phyloP scores from a whole-genome alignment of 495 filamentous ascomycete species.

The Hypoxylon fragiforme region DNA sequence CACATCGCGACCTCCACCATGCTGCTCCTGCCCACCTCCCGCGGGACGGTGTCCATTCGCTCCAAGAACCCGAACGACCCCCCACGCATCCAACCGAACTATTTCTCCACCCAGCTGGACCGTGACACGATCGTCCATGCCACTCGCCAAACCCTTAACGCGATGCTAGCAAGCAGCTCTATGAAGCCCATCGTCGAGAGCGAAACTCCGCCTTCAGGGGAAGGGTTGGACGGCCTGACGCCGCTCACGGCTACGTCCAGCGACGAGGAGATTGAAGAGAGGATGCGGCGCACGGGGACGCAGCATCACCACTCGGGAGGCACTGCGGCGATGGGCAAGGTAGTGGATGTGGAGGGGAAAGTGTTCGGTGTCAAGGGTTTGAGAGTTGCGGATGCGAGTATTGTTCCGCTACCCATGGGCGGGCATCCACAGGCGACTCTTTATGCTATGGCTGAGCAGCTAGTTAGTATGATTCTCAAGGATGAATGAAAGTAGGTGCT shows the following conservation, averaged over 20 bases:
- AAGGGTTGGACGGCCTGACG: background rate
- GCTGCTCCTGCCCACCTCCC: slow-evolving; percentile 39
- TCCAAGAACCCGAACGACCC: slow-evolving; percentile 24
- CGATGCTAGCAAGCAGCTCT: slow-evolving; percentile 2
- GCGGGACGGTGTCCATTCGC: slow-evolving; percentile 42
- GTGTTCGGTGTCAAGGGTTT: slow-evolving; percentile 38
- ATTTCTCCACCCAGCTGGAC: slow-evolving; percentile 40
- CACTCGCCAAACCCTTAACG: slow-evolving; percentile 1
- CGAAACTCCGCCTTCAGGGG: slow-evolving; percentile 2
- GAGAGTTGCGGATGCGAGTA: slow-evolving; percentile 46
- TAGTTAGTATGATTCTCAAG: background rate
- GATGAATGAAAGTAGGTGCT: background rate
- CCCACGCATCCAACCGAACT: slow-evolving; percentile 45
- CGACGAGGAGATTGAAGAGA: slow-evolving; percentile 6
- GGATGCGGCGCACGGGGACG: slow-evolving; percentile 1
- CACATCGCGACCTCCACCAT: slow-evolving; percentile 38
- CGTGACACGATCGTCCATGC: slow-evolving; percentile 4
- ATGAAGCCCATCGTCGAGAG: slow-evolving; percentile 11
- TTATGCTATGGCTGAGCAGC: slow-evolving; percentile 22
- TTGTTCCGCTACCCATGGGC: slow-evolving; percentile 36
- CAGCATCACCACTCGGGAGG: slow-evolving; percentile 10
- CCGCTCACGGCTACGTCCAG: slow-evolving; percentile 1
- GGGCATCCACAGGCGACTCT: slow-evolving; percentile 15
- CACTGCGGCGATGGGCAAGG: slow-evolving; percentile 14
- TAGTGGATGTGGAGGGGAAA: slow-evolving; percentile 38